These are phyloP conservation scores for Suhomyces emberorum DNA, from an alignment of 805 yeast species.

Conservation along the genomic window DNA sequence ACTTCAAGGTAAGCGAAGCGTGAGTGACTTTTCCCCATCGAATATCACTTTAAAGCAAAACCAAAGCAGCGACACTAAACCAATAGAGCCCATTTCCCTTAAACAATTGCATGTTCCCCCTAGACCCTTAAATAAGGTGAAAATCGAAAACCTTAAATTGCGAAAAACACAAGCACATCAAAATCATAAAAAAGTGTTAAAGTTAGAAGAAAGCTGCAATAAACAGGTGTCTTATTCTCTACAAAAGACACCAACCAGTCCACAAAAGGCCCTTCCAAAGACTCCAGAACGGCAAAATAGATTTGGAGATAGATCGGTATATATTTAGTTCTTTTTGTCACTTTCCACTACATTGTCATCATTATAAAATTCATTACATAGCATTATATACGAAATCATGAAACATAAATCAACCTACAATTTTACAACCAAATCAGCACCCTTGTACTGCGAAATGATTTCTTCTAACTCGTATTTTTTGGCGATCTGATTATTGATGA, in stretches of 20 bases:
- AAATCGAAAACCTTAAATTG: too few species aligned
- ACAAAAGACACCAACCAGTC: not conserved
- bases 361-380: not conserved
- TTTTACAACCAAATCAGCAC: conserved; percentile 37
- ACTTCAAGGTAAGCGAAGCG: too few species aligned
- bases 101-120: too few species aligned
- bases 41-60: too few species aligned
- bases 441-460: conserved; percentile 26
- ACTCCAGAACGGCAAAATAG: conserved; percentile 6
- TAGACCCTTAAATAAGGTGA: too few species aligned
- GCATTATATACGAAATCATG: not conserved
- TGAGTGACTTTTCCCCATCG: too few species aligned
- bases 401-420: conserved; percentile 16
- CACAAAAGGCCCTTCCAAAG: conserved; percentile 1
- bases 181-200: too few species aligned
- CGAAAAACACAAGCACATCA: too few species aligned
- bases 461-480: conserved; percentile 65
- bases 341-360: not conserved
- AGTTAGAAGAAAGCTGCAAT: too few species aligned
- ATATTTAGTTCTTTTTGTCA: not conserved
- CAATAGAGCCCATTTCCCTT: too few species aligned
- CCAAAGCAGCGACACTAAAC: too few species aligned
- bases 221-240: too few species aligned
- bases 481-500: conserved; percentile 66
- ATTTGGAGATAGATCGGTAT: conserved; percentile 4